Evolutionary conservation across 768 basidiomycete species (phyloP).

Genomic region (Phlebiopsis flavidoalba): DNA sequence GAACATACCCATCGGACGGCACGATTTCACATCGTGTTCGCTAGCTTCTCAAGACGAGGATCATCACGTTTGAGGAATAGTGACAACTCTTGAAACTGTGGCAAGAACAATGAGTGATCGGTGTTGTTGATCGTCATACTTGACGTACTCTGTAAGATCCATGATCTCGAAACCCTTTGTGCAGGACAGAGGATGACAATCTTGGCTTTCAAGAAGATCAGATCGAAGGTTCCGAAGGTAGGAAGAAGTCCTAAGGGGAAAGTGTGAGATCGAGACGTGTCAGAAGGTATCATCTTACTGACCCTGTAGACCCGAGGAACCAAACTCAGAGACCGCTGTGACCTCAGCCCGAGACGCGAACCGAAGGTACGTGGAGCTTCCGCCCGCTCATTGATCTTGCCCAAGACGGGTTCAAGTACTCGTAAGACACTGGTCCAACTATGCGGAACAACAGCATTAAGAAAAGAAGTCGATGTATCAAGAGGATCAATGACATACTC

Average conservation of each 20-base stretch:
- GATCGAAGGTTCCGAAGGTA: constrained; percentile 85
- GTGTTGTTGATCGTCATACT: background rate
- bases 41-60: constrained; percentile 56
- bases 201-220: constrained; percentile 90
- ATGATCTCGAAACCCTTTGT: constrained; percentile 97
- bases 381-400: constrained; percentile 76
- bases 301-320: constrained; percentile 93
- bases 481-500: constrained; percentile 36
- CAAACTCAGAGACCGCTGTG: constrained; percentile 66
- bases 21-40: constrained; percentile 78
- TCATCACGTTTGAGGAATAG: constrained; percentile 83
- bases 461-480: background rate
- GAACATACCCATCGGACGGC: constrained; percentile 87
- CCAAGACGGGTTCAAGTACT: constrained; percentile 94
- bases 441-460: background rate
- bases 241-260: constrained; percentile 67
- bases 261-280: background rate
- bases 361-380: constrained; percentile 68
- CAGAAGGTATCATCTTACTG: constrained; percentile 9
- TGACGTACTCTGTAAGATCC: constrained; percentile 82
- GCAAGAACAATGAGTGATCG: background rate
- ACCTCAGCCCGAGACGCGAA: constrained; percentile 71
- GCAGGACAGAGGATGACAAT: constrained; percentile 91
- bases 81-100: constrained; percentile 79
- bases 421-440: constrained; percentile 93